Conservation (phyloP, 371 early-diverging fungal species). For the Dichotomocladium elegans region DNA sequence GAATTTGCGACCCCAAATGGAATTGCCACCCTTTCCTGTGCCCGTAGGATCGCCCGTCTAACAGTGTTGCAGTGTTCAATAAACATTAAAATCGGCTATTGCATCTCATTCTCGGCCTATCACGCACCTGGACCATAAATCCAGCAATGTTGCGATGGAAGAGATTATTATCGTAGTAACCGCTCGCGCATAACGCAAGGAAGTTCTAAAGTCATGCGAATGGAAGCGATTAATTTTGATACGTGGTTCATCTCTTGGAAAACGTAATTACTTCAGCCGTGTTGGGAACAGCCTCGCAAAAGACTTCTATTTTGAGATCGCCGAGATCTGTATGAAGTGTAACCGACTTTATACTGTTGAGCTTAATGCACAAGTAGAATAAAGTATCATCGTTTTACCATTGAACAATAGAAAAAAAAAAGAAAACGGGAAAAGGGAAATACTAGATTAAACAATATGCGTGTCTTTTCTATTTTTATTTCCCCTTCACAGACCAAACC, state of each 20-base stretch:
- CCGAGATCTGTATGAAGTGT: slow-evolving; percentile 89
- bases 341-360: too few relatives aligned
- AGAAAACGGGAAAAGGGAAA: too few relatives aligned
- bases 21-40: slow-evolving; percentile 85
- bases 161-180: slow-evolving; percentile 84
- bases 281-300: slow-evolving; percentile 79
- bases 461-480: too few relatives aligned
- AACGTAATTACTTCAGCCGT: slow-evolving; percentile 70
- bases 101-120: neutral
- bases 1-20: slow-evolving; percentile 85
- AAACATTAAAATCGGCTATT: too few relatives aligned
- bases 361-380: too few relatives aligned
- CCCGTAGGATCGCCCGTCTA: slow-evolving; percentile 90
- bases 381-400: too few relatives aligned
- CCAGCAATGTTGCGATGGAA: slow-evolving; percentile 90
- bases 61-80: neutral
- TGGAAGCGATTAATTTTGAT: too few relatives aligned
- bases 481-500: too few relatives aligned
- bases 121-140: slow-evolving; percentile 81
- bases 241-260: too few relatives aligned
- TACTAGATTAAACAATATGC: too few relatives aligned
- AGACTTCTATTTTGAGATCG: slow-evolving; percentile 84
- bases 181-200: slow-evolving; percentile 89
- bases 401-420: too few relatives aligned
- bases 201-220: slow-evolving; percentile 79